phyloP scores from a whole-genome alignment of 768 basidiomycete genomes.

The Clitopilus hobsonii region DNA sequence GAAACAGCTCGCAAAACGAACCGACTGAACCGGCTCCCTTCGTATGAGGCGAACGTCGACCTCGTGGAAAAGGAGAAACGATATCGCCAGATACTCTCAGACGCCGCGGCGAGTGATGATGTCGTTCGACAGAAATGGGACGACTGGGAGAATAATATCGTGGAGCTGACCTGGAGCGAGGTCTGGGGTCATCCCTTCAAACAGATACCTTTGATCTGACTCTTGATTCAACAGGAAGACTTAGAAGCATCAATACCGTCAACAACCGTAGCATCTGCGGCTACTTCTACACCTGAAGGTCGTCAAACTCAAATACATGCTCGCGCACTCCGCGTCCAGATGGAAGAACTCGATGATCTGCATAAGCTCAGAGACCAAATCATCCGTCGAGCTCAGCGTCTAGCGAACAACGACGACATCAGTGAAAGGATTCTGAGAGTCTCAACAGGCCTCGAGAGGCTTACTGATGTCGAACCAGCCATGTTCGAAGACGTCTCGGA shows the following conservation, averaged over 20 bases:
- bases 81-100: slow-evolving; percentile 66
- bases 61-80: slow-evolving; percentile 66
- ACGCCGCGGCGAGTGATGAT: slow-evolving; percentile 74
- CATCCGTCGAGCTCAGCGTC: slow-evolving; percentile 57
- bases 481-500: slow-evolving; percentile 87
- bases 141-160: slow-evolving; percentile 76
- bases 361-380: slow-evolving; percentile 55
- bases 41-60: slow-evolving; percentile 74
- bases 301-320: slow-evolving; percentile 58
- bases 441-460: slow-evolving; percentile 59
- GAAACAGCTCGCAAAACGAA: slow-evolving; percentile 57
- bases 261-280: slow-evolving; percentile 37
- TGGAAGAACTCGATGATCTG: slow-evolving; percentile 80
- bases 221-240: slow-evolving; percentile 48
- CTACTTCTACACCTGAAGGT: slow-evolving; percentile 30
- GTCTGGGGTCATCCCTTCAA: too few relatives aligned
- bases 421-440: slow-evolving; percentile 60
- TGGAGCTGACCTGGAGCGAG: slow-evolving; percentile 63
- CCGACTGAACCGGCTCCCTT: slow-evolving; percentile 51
- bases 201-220: too few relatives aligned
- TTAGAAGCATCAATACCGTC: slow-evolving; percentile 69
- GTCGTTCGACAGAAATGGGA: slow-evolving; percentile 81
- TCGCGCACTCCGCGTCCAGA: slow-evolving; percentile 61
- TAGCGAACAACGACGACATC: slow-evolving; percentile 71
- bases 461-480: slow-evolving; percentile 70